Percentiles rank a stretch among this genome's conserved stretches.
Conservation (phyloP, 768 basidiomycete genomes). For the Dacryopinax spathularia region DNA sequence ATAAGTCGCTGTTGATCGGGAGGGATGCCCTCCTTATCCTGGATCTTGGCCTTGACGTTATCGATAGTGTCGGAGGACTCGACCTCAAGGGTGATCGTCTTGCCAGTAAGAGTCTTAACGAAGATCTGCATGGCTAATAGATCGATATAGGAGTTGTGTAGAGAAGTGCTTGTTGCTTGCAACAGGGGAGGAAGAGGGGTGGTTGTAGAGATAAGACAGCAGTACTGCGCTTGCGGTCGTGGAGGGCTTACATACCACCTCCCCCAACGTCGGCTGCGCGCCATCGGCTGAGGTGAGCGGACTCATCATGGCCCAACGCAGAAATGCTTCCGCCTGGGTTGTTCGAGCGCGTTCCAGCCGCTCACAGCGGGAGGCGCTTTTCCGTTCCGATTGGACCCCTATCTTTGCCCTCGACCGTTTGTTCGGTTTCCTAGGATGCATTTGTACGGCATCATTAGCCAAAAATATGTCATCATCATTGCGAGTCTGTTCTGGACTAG, state of each 20-base stretch:
- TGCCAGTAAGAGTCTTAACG: constrained; percentile 20
- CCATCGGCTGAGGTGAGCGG: too few relatives aligned
- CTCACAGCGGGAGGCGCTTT: not conserved
- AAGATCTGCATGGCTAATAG: constrained; percentile 18
- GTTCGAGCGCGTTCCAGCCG: not conserved
- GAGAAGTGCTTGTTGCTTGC: too few relatives aligned
- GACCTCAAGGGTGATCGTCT: constrained; percentile 45
- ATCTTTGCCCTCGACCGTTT: not conserved
- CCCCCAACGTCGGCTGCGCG: not conserved
- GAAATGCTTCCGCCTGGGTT: not conserved
- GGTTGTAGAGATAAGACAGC: not conserved
- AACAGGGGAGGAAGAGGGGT: not conserved
- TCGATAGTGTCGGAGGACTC: constrained; percentile 38
- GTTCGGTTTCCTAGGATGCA: not conserved
- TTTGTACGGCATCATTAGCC: not conserved
- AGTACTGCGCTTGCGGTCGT: not conserved
- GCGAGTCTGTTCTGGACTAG: not conserved
- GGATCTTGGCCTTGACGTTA: constrained; percentile 30
- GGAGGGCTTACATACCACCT: not conserved
- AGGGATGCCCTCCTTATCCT: constrained; percentile 30
- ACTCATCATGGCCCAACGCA: not conserved
- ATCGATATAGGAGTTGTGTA: not conserved
- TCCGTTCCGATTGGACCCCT: too few relatives aligned
- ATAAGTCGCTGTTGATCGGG: constrained; percentile 85
- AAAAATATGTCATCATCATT: not conserved